A percentile compares a stretch with the other conserved stretches of the same genome.
phyloP scores from a whole-genome alignment of 331 rosid genomes.

The Quercus tomentella region DNA sequence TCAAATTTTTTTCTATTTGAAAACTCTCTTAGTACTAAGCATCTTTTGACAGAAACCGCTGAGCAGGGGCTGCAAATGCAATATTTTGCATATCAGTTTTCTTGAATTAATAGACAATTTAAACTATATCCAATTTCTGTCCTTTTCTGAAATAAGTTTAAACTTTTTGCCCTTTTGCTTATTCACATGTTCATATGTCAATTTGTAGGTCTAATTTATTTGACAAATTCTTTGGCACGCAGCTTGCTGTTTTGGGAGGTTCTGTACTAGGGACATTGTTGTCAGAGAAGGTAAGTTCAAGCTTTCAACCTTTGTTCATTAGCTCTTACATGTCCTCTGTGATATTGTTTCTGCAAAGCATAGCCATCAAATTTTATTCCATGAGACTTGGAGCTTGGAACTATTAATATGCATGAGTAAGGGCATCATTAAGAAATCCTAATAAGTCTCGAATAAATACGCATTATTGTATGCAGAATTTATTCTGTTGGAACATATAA shows the following conservation, averaged over 20 bases:
- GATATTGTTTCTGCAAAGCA: background rate
- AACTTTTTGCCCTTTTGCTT: background rate
- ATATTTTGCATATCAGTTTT: background rate
- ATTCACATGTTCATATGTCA: background rate
- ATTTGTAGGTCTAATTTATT: conserved; percentile 6
- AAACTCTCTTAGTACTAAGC: background rate
- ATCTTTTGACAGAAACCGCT: background rate
- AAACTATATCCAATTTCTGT: background rate
- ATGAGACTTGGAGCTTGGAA: background rate
- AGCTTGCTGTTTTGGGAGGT: conserved; percentile 96
- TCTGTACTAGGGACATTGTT: conserved; percentile 83
- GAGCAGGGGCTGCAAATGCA: background rate
- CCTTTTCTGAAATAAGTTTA: background rate
- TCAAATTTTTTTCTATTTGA: background rate
- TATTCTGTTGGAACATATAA: background rate
- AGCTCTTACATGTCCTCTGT: background rate
- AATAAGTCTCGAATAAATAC: background rate
- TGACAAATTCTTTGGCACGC: conserved; percentile 22
- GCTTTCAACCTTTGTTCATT: conserved; percentile 8
- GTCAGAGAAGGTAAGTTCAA: conserved; percentile 77
- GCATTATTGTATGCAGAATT: background rate
- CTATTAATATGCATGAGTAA: background rate
- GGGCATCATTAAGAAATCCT: background rate
- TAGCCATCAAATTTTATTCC: background rate
- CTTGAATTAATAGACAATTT: background rate